phyloP scores from a whole-genome alignment of 345 rosid species.

The Brassica rapa region DNA sequence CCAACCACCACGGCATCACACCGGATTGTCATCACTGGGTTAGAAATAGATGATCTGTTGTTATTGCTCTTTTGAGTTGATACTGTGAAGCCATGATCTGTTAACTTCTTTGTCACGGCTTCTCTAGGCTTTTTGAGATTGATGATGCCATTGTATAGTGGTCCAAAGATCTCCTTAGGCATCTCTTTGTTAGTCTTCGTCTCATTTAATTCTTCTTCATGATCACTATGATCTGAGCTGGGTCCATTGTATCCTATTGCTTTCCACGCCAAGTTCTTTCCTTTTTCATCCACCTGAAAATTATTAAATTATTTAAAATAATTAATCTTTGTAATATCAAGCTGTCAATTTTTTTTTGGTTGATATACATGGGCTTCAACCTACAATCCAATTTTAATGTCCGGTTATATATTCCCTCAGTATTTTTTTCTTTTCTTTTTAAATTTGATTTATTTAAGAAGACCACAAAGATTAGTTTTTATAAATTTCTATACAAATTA shows the following conservation, averaged over 20 bases:
- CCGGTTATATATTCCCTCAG: no score
- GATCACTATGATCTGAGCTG: conserved; percentile 47
- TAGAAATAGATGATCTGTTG: conserved; percentile 14
- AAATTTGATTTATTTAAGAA: no score
- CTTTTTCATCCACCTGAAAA: conserved; percentile 59
- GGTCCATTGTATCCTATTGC: conserved; percentile 79
- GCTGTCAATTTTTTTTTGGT: no score
- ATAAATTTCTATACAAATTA: no score
- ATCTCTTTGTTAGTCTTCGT: conserved; percentile 35
- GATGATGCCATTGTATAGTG: conserved; percentile 57
- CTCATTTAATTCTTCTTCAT: conserved; percentile 20
- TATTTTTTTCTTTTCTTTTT: no score
- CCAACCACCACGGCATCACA: conserved; percentile 89
- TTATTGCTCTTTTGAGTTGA: conserved; percentile 27
- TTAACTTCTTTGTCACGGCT: conserved; percentile 45
- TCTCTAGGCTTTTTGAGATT: conserved; percentile 52
- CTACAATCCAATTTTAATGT: no score
- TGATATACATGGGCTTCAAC: no score
- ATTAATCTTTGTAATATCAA: background rate
- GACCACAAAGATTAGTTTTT: no score
- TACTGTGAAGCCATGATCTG: conserved; percentile 49
- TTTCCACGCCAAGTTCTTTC: conserved; percentile 64
- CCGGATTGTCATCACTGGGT: conserved; percentile 50
- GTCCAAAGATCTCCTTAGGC: conserved; percentile 54
- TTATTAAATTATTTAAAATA: background rate